phyloP scores from a whole-genome alignment of 2,329 filamentous ascomycete genomes.

The Madurella mycetomatis region DNA sequence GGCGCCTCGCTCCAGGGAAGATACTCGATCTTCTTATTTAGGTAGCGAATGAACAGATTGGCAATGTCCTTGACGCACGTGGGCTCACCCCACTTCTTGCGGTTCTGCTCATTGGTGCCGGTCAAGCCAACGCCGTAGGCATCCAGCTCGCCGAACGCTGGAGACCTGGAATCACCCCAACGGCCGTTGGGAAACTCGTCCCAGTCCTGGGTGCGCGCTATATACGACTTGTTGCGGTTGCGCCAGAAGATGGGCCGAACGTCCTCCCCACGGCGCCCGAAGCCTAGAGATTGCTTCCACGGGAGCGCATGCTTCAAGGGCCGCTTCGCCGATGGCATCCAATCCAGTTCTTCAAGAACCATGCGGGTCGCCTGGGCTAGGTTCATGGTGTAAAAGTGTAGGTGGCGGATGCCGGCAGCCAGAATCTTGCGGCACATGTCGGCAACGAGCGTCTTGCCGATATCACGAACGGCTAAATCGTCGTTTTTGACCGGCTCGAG shows the following conservation, averaged over 20 bases:
- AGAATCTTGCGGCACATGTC: constrained; percentile 87
- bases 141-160: constrained; percentile 92
- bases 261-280: constrained; percentile 86
- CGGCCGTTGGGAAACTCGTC: constrained; percentile 98
- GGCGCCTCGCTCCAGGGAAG: constrained; percentile 92
- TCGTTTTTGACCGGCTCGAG: constrained; percentile 96
- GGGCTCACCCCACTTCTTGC: constrained; percentile 90
- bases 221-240: constrained; percentile 92
- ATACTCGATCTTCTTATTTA: constrained; percentile 73
- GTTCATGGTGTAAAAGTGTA: constrained; percentile 99
- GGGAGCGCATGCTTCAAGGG: constrained; percentile 87
- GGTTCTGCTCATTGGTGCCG: constrained; percentile 92
- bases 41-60: constrained; percentile 77
- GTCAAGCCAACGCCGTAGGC: constrained; percentile 91
- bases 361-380: constrained; percentile 89
- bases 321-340: constrained; percentile 71
- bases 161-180: constrained; percentile 95
- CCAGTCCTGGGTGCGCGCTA: constrained; percentile 95
- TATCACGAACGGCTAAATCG: constrained; percentile 83
- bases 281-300: constrained; percentile 90
- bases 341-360: constrained; percentile 83
- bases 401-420: constrained; percentile 73
- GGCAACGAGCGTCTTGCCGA: constrained; percentile 81
- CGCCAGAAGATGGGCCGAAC: constrained; percentile 99
- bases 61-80: constrained; percentile 74